These are phyloP conservation scores for Talaromyces amestolkiae DNA, from an alignment of 2,329 filamentous ascomycete genomes.

Conservation along the genomic window DNA sequence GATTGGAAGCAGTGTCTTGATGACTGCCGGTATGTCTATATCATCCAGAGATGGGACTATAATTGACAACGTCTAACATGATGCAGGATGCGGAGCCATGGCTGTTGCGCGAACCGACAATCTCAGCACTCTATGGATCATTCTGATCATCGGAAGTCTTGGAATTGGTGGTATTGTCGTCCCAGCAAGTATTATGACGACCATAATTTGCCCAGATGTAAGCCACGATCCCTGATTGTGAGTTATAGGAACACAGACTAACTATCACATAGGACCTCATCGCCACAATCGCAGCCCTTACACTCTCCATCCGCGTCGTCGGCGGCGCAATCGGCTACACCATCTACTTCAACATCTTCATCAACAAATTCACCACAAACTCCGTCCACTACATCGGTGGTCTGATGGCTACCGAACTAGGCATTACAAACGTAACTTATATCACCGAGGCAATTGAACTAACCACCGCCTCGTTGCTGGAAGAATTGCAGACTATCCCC, in stretches of 20 bases:
- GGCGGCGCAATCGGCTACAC: slow-evolving; percentile 65
- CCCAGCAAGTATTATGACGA: slow-evolving; percentile 65
- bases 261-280: slow-evolving; percentile 55
- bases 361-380: slow-evolving; percentile 47
- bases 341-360: slow-evolving; percentile 55
- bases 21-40: slow-evolving; percentile 58
- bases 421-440: slow-evolving; percentile 49
- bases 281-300: slow-evolving; percentile 66
- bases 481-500: slow-evolving; percentile 49
- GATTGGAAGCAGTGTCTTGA: slow-evolving; percentile 58
- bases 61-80: background rate
- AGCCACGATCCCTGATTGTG: slow-evolving; percentile 9
- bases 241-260: background rate
- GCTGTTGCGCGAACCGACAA: slow-evolving; percentile 53
- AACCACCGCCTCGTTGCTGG: slow-evolving; percentile 53
- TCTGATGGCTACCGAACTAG: slow-evolving; percentile 49
- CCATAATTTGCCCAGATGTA: slow-evolving; percentile 66
- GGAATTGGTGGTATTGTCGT: slow-evolving; percentile 68
- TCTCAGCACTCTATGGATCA: slow-evolving; percentile 53
- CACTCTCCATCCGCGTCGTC: slow-evolving; percentile 66
- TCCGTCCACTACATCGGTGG: slow-evolving; percentile 52
- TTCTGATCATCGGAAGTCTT: slow-evolving; percentile 61
- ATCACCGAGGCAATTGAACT: slow-evolving; percentile 54
- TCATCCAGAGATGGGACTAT: background rate
- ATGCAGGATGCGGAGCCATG: slow-evolving; percentile 53